Evolutionary conservation across 768 basidiomycete species (phyloP).

Genomic region (Lentinula boryana): DNA sequence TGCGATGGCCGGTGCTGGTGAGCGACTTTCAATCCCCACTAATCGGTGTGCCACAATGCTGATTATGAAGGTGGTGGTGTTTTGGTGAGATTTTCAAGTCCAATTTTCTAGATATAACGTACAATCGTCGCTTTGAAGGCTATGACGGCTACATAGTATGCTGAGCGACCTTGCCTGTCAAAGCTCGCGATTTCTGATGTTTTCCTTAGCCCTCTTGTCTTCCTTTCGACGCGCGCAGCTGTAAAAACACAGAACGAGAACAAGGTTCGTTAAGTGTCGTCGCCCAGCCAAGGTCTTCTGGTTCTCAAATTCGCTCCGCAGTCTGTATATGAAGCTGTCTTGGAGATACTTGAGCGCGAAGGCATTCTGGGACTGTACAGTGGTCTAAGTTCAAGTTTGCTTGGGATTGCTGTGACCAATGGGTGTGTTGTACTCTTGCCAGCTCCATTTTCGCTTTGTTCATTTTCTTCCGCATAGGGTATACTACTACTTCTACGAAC

Average conservation of each 20-base stretch:
- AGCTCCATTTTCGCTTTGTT: not conserved
- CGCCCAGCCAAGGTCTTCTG: constrained; percentile 8
- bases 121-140: constrained; percentile 33
- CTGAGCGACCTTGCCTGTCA: constrained; percentile 1
- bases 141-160: constrained; percentile 87
- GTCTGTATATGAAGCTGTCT: constrained; percentile 60
- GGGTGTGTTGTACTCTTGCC: constrained; percentile 41
- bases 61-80: constrained; percentile 55
- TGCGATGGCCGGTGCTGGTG: constrained; percentile 77
- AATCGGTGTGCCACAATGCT: not conserved
- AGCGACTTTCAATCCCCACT: not conserved
- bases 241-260: constrained; percentile 78
- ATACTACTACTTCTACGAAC: constrained; percentile 91
- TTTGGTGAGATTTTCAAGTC: constrained; percentile 15
- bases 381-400: constrained; percentile 79
- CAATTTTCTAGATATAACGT: not conserved
- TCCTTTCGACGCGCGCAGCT: constrained; percentile 89
- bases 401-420: constrained; percentile 92
- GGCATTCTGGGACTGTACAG: constrained; percentile 82
- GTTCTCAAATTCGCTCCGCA: constrained; percentile 19
- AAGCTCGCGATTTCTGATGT: constrained; percentile 2
- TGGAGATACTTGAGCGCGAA: constrained; percentile 79
- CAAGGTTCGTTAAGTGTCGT: constrained; percentile 42
- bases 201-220: constrained; percentile 74
- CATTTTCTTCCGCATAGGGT: constrained; percentile 40